These are phyloP conservation scores for Tolypocladium tropicale DNA, from an alignment of 2,329 filamentous ascomycete genomes.

Conservation along the genomic window DNA sequence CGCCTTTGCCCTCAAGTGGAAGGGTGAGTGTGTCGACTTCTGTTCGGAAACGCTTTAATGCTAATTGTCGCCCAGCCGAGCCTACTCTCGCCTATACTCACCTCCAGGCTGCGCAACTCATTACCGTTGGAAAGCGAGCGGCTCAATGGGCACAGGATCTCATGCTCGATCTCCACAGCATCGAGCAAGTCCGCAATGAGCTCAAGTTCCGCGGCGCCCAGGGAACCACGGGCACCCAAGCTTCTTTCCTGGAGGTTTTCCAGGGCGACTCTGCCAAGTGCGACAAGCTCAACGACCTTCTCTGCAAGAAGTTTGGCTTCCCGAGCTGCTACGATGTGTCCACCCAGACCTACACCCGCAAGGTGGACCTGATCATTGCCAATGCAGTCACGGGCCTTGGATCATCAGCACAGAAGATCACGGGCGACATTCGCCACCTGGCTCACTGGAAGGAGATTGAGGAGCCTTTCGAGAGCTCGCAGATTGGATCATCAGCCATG, in stretches of 20 bases:
- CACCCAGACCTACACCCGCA: conserved; percentile 62
- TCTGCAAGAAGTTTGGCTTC: conserved; percentile 48
- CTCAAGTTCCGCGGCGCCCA: conserved; percentile 65
- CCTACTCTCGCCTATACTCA: conserved; percentile 73
- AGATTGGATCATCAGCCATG: conserved; percentile 52
- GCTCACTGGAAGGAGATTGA: conserved; percentile 74
- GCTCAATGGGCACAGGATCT: conserved; percentile 61
- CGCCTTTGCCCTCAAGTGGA: conserved; percentile 62
- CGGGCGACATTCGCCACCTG: conserved; percentile 63
- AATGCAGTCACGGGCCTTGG: conserved; percentile 75
- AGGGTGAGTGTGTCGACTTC: too few species aligned
- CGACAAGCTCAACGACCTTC: conserved; percentile 42
- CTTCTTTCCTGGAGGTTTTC: conserved; percentile 51
- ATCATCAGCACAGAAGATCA: conserved; percentile 62
- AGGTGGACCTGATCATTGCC: conserved; percentile 71
- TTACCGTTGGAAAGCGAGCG: conserved; percentile 11
- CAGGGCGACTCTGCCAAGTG: conserved; percentile 36
- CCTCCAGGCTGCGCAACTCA: conserved; percentile 20
- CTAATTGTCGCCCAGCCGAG: too few species aligned
- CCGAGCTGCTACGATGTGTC: conserved; percentile 41
- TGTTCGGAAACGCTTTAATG: too few species aligned
- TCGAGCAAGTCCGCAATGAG: conserved; percentile 58
- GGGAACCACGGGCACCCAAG: conserved; percentile 58
- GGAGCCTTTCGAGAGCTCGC: conserved; percentile 70
- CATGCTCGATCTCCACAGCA: conserved; percentile 58